Base-by-base conservation (phyloP, 1,139 yeast species). In the Blastobotrys illinoisensis region DNA sequence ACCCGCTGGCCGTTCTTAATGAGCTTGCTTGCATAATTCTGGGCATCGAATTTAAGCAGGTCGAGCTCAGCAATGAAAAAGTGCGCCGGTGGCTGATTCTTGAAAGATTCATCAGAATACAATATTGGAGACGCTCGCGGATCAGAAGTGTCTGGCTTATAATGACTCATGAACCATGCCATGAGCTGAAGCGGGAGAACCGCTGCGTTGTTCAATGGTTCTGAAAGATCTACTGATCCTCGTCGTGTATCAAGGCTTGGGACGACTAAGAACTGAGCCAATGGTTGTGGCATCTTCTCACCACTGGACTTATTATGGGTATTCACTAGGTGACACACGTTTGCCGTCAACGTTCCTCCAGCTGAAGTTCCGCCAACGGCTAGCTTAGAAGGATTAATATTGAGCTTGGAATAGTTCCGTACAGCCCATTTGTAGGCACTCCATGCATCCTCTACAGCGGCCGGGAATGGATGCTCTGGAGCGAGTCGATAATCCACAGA, bases 401-500 rank as follows among this genome's bases (percentile, higher is more conserved):
- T 66, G 32, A 74, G 60, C n/a, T 58, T 65, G 44, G 53, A 47
- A 9, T 62, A 57, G 40, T 57, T 55, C 21, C 54, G 56, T n/a
- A 59, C 54, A 48, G 59, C 58, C 52, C 55, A 62, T 23, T 64
- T 36, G 9, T 67, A 56, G 7, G 73, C 66, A 50, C 74, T 80
- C 61, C 67, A 76, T 19, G 76, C 63, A 63, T 79, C 82, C n/a
- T 78, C 74, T 3, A 76, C 74, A 49, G 77, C 72, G 6, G 80
- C 79, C 1, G 82, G 82, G 59, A 69, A 78, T 16, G 78, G 77
- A 60, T 69, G 62, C 61, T 78, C 80, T 3, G 82, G 82, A 0
- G 80, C 81, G 52, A 76, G 64, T 44, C 80, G 60, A 62, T 77
- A 77, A 59, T 77, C 79, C 9, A 66, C 65, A 6, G 62, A 57